Percentiles rank a stretch among this genome's conserved stretches.
Evolutionary conservation across 2,329 filamentous ascomycete species (phyloP).

Genomic region (Aspergillus pseudoterreus): DNA sequence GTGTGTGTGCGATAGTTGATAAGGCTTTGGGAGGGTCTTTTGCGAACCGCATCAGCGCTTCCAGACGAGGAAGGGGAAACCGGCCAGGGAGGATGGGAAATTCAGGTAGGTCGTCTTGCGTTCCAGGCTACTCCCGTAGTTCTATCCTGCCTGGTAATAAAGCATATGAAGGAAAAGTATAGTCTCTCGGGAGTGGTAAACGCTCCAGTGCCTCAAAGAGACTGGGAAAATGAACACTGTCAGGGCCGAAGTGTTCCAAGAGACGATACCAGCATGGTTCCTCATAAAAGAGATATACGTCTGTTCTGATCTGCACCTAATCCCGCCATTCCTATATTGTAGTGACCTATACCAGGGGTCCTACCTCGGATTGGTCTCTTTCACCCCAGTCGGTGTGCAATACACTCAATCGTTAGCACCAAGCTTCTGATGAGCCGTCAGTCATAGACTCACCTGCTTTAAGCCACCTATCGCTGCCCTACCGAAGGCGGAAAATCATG

Average conservation of each 20-base stretch:
- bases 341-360: too few species aligned
- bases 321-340: too few species aligned
- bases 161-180: not conserved
- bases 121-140: not conserved
- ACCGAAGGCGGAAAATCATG: not conserved
- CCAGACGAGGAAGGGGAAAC: not conserved
- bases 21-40: not conserved
- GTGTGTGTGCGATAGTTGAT: not conserved
- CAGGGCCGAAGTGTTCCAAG: conserved; percentile 3
- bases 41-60: conserved; percentile 2
- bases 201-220: conserved; percentile 4
- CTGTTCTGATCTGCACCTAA: too few species aligned
- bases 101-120: not conserved
- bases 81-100: not conserved
- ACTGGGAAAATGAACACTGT: not conserved
- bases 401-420: not conserved
- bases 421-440: not conserved
- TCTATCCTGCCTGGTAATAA: not conserved
- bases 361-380: too few species aligned
- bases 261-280: conserved; percentile 1
- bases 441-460: not conserved
- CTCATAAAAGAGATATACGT: conserved; percentile 2
- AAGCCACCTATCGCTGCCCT: not conserved
- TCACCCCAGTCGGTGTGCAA: not conserved
- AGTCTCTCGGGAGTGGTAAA: not conserved